Percentiles rank a stretch among this genome's conserved stretches.
phyloP scores from a whole-genome alignment of 208 protist species.

The Leishmania aethiopica region DNA sequence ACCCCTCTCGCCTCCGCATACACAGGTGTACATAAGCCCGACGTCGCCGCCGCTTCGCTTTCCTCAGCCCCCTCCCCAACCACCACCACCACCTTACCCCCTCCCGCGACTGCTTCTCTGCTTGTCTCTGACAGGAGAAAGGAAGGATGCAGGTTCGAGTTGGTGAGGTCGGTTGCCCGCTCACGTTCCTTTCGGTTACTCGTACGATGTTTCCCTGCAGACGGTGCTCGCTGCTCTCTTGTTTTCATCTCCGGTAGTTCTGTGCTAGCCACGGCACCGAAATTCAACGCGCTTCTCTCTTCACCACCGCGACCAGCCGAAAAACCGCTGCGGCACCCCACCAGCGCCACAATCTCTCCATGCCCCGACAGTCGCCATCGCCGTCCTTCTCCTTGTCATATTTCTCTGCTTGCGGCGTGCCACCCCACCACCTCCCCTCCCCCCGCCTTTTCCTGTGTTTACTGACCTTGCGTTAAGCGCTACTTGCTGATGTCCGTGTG shows the following conservation, averaged over 20 bases:
- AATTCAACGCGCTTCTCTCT: background rate
- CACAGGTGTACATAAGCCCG: background rate
- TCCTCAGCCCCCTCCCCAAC: too few relatives aligned
- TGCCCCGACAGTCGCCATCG: background rate
- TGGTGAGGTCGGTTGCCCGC: background rate
- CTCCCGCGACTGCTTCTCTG: background rate
- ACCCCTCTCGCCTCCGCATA: background rate
- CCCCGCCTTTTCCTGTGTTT: background rate
- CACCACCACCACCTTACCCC: too few relatives aligned
- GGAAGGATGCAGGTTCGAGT: background rate
- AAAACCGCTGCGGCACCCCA: background rate
- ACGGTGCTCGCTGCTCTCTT: too few relatives aligned
- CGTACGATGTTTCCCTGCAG: background rate
- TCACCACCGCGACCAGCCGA: background rate
- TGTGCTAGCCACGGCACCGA: background rate
- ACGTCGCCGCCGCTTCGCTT: background rate
- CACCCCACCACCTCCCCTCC: background rate
- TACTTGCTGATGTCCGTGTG: background rate
- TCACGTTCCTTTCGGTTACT: background rate
- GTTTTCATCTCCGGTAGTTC: background rate
- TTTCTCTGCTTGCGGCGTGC: background rate
- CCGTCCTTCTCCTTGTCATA: background rate
- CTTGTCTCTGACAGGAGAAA: background rate
- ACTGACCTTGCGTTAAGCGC: background rate
- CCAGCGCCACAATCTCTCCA: background rate